phyloP scores from a whole-genome alignment of 306 rosid species.

The Arachis stenosperma region DNA sequence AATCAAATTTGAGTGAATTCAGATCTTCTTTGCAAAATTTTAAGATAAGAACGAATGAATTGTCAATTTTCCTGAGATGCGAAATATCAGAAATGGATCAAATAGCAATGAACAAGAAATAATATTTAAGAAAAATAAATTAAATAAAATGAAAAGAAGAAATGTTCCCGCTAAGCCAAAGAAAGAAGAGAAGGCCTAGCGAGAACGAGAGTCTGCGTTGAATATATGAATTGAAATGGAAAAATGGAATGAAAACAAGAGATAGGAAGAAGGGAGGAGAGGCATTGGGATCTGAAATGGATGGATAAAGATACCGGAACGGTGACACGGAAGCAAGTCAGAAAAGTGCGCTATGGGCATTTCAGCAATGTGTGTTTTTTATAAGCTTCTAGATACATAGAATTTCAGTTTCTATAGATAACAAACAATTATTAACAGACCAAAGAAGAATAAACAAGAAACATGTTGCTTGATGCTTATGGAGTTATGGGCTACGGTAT shows the following conservation, averaged over 20 bases:
- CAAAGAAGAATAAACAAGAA: too few relatives aligned
- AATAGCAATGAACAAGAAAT: not conserved
- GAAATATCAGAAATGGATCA: too few relatives aligned
- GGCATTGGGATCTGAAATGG: conserved; percentile 33
- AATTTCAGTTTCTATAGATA: too few relatives aligned
- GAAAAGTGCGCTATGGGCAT: conserved; percentile 10
- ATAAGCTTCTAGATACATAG: too few relatives aligned
- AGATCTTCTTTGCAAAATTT: too few relatives aligned
- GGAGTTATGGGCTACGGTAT: too few relatives aligned
- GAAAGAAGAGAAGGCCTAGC: not conserved
- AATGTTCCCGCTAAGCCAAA: conserved; percentile 20
- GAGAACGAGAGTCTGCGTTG: not conserved
- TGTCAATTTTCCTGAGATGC: not conserved
- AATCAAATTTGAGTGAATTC: too few relatives aligned
- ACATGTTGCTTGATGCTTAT: too few relatives aligned
- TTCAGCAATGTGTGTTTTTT: too few relatives aligned
- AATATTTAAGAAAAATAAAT: too few relatives aligned
- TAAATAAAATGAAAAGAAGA: not conserved
- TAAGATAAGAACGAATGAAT: not conserved
- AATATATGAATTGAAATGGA: not conserved
- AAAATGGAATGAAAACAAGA: not conserved
- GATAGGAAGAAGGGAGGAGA: not conserved
- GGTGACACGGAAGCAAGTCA: conserved; percentile 25
- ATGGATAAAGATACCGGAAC: conserved; percentile 23
- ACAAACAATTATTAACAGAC: too few relatives aligned